Conservation (phyloP, 768 basidiomycete genomes). For the Lactarius deliciosus region DNA sequence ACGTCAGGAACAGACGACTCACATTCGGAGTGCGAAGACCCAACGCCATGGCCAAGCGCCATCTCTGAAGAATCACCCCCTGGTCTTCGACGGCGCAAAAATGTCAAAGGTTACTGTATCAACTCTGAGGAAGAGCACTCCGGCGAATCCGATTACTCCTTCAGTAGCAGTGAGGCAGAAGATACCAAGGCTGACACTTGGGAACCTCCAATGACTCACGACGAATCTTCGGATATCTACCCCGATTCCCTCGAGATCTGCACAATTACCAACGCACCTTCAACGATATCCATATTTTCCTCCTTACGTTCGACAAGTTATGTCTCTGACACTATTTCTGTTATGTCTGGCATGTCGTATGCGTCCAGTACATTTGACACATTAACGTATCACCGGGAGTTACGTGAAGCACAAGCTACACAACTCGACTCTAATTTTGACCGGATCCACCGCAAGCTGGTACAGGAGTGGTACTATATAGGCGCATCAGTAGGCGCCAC, state of each 20-base stretch:
- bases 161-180: constrained; percentile 33
- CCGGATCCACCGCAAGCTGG: constrained; percentile 45
- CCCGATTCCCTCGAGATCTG: constrained; percentile 27
- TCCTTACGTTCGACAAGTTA: constrained; percentile 22
- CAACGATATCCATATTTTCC: constrained; percentile 20
- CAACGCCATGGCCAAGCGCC: constrained; percentile 16
- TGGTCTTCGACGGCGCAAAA: constrained; percentile 26
- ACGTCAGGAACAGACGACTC: constrained; percentile 15
- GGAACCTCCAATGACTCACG: constrained; percentile 17
- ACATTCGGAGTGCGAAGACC: neutral
- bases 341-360: constrained; percentile 34
- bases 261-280: constrained; percentile 1
- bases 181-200: constrained; percentile 23
- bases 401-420: constrained; percentile 42
- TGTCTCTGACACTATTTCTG: constrained; percentile 40
- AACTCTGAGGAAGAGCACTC: constrained; percentile 23
- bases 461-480: constrained; percentile 63
- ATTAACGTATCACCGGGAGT: constrained; percentile 57
- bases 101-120: constrained; percentile 18
- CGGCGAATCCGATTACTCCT: constrained; percentile 44
- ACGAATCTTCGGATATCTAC: constrained; percentile 2
- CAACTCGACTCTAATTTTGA: constrained; percentile 47
- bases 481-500: constrained; percentile 53
- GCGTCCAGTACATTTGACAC: constrained; percentile 46
- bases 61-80: constrained; percentile 14